Evolutionary conservation across 2,329 filamentous ascomycete genomes (phyloP).

Genomic region (Ophiognomonia clavigignenti-juglandacearum): DNA sequence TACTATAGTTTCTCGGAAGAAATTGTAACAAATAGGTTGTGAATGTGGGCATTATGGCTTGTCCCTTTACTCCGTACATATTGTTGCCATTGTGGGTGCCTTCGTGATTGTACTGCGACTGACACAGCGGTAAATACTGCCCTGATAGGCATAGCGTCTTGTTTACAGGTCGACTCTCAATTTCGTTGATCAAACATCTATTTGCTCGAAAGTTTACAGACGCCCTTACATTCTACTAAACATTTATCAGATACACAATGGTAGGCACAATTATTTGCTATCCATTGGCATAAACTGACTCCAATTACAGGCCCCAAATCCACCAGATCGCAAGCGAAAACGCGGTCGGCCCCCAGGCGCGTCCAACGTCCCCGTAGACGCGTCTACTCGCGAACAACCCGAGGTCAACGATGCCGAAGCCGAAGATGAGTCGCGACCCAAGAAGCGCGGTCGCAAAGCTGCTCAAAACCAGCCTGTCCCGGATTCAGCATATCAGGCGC

Average conservation of each 20-base stretch:
- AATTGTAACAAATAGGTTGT: too few relatives aligned
- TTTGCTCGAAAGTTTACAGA: too few relatives aligned
- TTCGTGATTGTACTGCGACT: neutral
- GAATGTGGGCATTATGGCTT: too few relatives aligned
- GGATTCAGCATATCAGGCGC: neutral
- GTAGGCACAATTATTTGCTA: constrained; percentile 11
- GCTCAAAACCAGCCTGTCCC: neutral
- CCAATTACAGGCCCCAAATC: constrained; percentile 19
- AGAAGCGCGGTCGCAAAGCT: constrained; percentile 17
- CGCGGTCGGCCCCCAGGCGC: constrained; percentile 27
- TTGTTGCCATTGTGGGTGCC: constrained; percentile 12
- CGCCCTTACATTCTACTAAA: too few relatives aligned
- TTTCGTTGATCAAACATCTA: neutral
- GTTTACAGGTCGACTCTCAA: neutral
- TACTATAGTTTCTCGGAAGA: too few relatives aligned
- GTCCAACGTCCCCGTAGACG: constrained; percentile 19
- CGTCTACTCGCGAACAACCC: constrained; percentile 16
- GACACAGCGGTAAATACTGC: neutral
- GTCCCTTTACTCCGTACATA: too few relatives aligned
- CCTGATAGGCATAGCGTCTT: constrained; percentile 11
- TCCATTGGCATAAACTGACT: neutral
- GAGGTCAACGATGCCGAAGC: constrained; percentile 7
- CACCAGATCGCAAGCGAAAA: constrained; percentile 28
- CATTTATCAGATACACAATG: too few relatives aligned
- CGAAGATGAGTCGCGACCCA: constrained; percentile 13